phyloP scores from a whole-genome alignment of 768 basidiomycete genomes.

The Boletus reticuloceps region DNA sequence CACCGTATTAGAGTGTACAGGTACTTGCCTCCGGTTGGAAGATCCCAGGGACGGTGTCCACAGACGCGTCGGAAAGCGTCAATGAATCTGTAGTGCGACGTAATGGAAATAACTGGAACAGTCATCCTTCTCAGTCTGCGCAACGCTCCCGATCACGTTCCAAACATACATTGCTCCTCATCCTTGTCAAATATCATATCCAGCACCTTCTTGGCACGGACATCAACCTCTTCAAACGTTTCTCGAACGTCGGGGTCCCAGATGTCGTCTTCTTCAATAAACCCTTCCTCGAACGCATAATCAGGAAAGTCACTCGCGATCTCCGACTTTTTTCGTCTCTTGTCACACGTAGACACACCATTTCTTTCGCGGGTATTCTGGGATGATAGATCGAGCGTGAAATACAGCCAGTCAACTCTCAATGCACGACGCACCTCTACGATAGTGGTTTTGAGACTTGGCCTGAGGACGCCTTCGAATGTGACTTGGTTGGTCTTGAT shows the following conservation, averaged over 20 bases:
- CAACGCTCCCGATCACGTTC: neutral
- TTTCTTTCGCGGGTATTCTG: conserved; percentile 68
- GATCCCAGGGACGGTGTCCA: conserved; percentile 40
- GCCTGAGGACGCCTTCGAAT: conserved; percentile 43
- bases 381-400: neutral
- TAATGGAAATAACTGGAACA: conserved; percentile 58
- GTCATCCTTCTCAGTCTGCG: neutral
- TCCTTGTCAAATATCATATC: conserved; percentile 54
- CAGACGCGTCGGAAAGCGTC: conserved; percentile 50
- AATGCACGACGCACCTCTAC: conserved; percentile 48
- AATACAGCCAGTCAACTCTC: neutral
- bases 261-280: conserved; percentile 60
- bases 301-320: conserved; percentile 47
- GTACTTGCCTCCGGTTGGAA: conserved; percentile 64
- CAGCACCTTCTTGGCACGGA: conserved; percentile 49
- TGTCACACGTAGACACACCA: conserved; percentile 71
- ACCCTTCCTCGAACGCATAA: conserved; percentile 53
- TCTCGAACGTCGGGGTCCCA: conserved; percentile 61
- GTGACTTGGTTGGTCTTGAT: conserved; percentile 54
- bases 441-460: conserved; percentile 38
- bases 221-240: conserved; percentile 41
- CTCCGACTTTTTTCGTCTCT: conserved; percentile 47
- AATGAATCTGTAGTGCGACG: conserved; percentile 64
- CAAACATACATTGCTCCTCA: conserved; percentile 44
- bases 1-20: neutral